Evolutionary conservation across 192 early-diverging fungal species (phyloP).

Genomic region (Coemansia sp.): DNA sequence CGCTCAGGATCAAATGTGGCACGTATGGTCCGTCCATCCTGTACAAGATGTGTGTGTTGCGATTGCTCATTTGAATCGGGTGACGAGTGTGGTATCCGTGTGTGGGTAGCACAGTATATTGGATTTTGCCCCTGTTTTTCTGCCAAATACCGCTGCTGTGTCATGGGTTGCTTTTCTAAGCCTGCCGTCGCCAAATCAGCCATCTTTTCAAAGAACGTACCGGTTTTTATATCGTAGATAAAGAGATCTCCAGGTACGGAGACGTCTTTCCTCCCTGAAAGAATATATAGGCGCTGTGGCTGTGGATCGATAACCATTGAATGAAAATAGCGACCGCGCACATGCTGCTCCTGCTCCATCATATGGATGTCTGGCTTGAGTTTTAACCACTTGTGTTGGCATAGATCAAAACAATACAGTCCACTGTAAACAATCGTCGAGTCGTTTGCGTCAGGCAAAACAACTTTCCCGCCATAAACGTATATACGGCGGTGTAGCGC

Average conservation of each 20-base stretch:
- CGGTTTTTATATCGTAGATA: conserved; percentile 77
- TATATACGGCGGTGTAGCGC: conserved; percentile 68
- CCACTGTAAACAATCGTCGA: conserved; percentile 75
- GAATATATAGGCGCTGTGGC: conserved; percentile 77
- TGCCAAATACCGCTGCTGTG: conserved; percentile 38
- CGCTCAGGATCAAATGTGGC: conserved; percentile 77
- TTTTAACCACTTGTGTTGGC: conserved; percentile 67
- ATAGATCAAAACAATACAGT: conserved; percentile 79
- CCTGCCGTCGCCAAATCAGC: conserved; percentile 17
- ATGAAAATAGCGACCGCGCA: conserved; percentile 88
- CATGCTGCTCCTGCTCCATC: conserved; percentile 56
- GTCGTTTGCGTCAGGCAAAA: conserved; percentile 64
- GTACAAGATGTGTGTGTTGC: conserved; percentile 39
- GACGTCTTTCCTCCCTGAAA: conserved; percentile 87
- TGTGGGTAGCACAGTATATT: conserved; percentile 7
- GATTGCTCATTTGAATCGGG: conserved; percentile 25
- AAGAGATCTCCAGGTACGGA: conserved; percentile 80
- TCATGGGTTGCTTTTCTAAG: conserved; percentile 28
- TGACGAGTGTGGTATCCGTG: conserved; percentile 11
- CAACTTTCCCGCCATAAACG: conserved; percentile 86
- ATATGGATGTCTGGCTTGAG: conserved; percentile 68
- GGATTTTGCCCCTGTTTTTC: conserved; percentile 37
- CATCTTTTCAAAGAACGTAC: conserved; percentile 72
- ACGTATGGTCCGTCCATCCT: conserved; percentile 54
- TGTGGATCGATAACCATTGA: conserved; percentile 82